Evolutionary conservation across 345 rosid genomes (phyloP), one percentile per base, ranked within the genome.

Genomic region (Eucalyptus polybractea): DNA sequence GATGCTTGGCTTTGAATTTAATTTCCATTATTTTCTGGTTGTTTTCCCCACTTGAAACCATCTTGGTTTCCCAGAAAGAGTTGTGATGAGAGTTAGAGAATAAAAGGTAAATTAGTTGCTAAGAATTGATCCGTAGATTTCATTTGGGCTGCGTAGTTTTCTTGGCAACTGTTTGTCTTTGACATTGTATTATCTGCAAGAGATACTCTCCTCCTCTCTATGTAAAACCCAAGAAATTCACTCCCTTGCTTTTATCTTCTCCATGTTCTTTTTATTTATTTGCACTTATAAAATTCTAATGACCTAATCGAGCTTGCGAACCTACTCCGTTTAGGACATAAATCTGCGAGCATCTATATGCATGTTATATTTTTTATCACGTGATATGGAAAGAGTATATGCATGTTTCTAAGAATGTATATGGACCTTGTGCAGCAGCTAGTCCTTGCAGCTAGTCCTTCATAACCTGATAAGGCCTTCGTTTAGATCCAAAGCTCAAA

Each of bases 1-100:
- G 80, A 86, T 89, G 91, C 96, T 95, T 95, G 96, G 96, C 96
- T 95, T 88, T 83, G 33, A 4, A 69, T 72, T 87, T 80, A 87
- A 80, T 85, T 90, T 89, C 87, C 83, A 80, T 62, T 50, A 31
- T 60, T 86, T n/a, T 58, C 86, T 81, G 15, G 27, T 53, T 25
- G 27, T 33, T 42, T 27, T 44, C 7, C 72, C 10, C 15, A 19
- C 83, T 40, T 21, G 85, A n/a, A 8, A 11, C 22, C 60, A 50
- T 88, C 69, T 91, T 91, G 93, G 92, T 90, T 93, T 80, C 91
- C 87, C 40, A 88, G 91, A 93, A 92, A 6, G 47, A 76, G 47
- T 76, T 76, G 85, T 40, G 47, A 22, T 45, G 42, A 86, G 60
- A 86, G 14, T n/a, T 31, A 51, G 45, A 53, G 29, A 47, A 50